phyloP scores from a whole-genome alignment of 2,329 filamentous ascomycete genomes.

The Fusarium hostae region DNA sequence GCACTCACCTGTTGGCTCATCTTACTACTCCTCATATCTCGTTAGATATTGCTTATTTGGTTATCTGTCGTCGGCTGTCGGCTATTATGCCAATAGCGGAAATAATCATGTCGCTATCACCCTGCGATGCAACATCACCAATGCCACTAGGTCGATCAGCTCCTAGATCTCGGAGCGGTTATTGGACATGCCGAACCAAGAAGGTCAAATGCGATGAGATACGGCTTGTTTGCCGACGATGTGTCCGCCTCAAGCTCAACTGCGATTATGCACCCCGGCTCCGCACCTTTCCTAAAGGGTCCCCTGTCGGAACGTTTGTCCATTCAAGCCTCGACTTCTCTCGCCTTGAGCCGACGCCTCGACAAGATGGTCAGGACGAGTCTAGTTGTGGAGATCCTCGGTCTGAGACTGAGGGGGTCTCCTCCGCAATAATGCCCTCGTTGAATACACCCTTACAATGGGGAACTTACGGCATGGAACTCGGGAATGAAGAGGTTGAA shows the following conservation, averaged over 20 bases:
- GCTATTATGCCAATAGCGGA: neutral
- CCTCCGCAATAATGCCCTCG: neutral
- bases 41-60: neutral
- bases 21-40: neutral
- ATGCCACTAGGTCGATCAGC: neutral
- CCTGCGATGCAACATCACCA: neutral
- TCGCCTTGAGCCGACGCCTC: rapidly evolving
- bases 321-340: neutral
- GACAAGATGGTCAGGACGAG: rapidly evolving
- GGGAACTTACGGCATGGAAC: neutral
- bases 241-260: neutral
- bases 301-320: neutral
- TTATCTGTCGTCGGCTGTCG: neutral
- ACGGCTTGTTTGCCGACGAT: neutral
- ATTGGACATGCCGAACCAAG: neutral
- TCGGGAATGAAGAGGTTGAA: neutral
- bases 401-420: neutral
- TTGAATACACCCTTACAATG: neutral
- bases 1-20: neutral
- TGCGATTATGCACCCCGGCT: neutral
- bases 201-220: neutral
- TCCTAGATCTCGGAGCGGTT: neutral
- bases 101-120: neutral
- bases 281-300: neutral
- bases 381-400: neutral